These are phyloP conservation scores for Peniophora sp. DNA, from an alignment of 1,284 basidiomycete species.

Conservation along the genomic window DNA sequence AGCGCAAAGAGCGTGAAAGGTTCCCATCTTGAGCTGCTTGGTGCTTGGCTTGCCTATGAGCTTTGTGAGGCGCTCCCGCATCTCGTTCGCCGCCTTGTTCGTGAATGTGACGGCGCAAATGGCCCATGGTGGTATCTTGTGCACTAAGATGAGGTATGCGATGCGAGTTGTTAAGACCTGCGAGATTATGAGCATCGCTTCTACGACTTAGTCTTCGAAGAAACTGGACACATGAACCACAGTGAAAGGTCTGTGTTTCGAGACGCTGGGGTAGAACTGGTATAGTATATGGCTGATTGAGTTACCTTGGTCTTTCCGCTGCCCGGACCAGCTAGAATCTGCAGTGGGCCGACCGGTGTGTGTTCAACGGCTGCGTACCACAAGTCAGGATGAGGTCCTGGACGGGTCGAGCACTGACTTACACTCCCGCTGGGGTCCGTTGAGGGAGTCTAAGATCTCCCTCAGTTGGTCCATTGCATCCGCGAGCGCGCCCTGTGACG, in stretches of 20 bases:
- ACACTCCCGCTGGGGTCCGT: neutral
- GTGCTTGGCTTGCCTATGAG: conserved; percentile 66
- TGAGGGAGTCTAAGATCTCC: neutral
- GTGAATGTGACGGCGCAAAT: conserved; percentile 83
- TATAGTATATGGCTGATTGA: no score
- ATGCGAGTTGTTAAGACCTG: conserved; percentile 78
- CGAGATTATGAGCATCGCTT: no score
- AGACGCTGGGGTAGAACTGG: no score
- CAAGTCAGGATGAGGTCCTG: neutral
- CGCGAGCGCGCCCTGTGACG: no score
- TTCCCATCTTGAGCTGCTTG: conserved; percentile 63
- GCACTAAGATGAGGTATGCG: conserved; percentile 63
- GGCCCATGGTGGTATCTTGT: conserved; percentile 45
- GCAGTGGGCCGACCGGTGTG: conserved; percentile 54
- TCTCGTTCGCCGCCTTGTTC: conserved; percentile 88
- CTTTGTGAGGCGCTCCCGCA: conserved; percentile 66
- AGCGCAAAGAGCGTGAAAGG: conserved; percentile 81
- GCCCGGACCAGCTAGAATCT: conserved; percentile 82
- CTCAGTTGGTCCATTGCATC: neutral
- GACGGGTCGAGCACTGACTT: neutral
- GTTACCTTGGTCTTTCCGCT: conserved; percentile 65
- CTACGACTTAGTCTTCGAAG: no score
- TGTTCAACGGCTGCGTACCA: conserved; percentile 56
- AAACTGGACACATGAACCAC: no score
- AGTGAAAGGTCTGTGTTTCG: no score